Evolutionary conservation across 352 stramenopile genomes (phyloP).

Genomic region (Pythium dissotocum): DNA sequence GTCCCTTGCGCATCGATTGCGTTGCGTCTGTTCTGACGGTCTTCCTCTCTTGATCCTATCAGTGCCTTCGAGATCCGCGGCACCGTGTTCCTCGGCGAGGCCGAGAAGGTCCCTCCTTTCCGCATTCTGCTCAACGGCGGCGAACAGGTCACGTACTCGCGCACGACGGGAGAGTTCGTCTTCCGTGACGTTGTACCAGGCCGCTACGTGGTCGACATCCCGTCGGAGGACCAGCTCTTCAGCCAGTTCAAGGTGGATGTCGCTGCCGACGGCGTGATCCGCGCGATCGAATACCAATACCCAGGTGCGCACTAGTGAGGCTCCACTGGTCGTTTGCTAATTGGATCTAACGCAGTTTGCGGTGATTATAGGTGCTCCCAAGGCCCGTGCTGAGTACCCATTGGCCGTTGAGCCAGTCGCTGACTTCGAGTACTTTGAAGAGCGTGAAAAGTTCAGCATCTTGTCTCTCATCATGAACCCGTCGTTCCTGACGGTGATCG

Average conservation of each 20-base stretch:
- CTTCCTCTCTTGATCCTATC: not conserved
- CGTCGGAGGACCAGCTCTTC: conserved; percentile 67
- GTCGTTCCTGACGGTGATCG: conserved; percentile 78
- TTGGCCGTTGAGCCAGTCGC: conserved; percentile 64
- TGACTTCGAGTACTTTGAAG: conserved; percentile 79
- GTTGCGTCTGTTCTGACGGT: not conserved
- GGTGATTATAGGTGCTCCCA: conserved; percentile 39
- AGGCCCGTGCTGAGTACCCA: conserved; percentile 60
- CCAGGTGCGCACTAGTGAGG: conserved; percentile 29
- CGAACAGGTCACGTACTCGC: conserved; percentile 68
- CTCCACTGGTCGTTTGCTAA: not conserved
- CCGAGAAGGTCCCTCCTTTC: conserved; percentile 59
- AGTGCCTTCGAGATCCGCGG: conserved; percentile 62
- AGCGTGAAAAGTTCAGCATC: conserved; percentile 83
- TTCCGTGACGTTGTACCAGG: conserved; percentile 72
- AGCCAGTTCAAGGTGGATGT: conserved; percentile 74
- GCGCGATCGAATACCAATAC: conserved; percentile 82
- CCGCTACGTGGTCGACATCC: conserved; percentile 78
- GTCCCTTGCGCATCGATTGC: not conserved
- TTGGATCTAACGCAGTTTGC: not conserved
- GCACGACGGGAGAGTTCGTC: conserved; percentile 62
- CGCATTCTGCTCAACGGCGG: conserved; percentile 74
- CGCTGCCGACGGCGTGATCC: conserved; percentile 49
- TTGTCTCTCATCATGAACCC: conserved; percentile 75
- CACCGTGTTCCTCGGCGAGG: conserved; percentile 47